Evolutionary conservation across 129 eudicot genomes (phyloP).

Genomic region (sunflower (Helianthus annuus)): DNA sequence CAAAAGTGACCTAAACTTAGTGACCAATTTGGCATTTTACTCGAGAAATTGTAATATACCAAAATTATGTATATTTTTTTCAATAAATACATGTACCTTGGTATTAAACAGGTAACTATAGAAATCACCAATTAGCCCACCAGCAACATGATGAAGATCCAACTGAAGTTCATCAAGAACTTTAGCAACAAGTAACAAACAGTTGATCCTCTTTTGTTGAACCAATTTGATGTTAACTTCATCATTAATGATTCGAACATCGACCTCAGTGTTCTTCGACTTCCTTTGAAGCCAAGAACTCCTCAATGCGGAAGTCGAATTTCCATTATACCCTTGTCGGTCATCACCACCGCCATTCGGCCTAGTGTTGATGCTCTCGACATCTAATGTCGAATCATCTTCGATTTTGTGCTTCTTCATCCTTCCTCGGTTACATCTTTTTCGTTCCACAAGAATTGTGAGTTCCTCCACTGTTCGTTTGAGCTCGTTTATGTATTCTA

Average conservation of each 20-base stretch:
- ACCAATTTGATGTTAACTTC: conserved; percentile 88
- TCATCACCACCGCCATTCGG: conserved; percentile 40
- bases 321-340: conserved; percentile 50
- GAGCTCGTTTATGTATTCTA: conserved; percentile 79
- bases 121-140: conserved; percentile 93
- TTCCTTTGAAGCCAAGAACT: conserved; percentile 95
- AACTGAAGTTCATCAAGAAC: conserved; percentile 93
- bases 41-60: too few species aligned
- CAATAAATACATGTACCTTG: conserved; percentile 52
- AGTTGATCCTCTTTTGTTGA: conserved; percentile 81
- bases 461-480: conserved; percentile 76
- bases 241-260: conserved; percentile 85
- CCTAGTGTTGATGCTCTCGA: conserved; percentile 42
- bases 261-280: conserved; percentile 90
- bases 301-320: conserved; percentile 52
- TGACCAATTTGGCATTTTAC: too few species aligned
- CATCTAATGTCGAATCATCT: conserved; percentile 46
- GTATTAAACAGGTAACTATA: conserved; percentile 84
- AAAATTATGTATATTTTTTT: too few species aligned
- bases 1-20: too few species aligned
- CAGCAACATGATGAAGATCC: conserved; percentile 95
- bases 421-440: conserved; percentile 66
- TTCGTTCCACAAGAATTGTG: conserved; percentile 69
- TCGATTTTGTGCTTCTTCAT: conserved; percentile 64
- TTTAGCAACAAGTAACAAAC: conserved; percentile 69